Percentiles rank a stretch among this genome's conserved stretches.
phyloP scores from a whole-genome alignment of 2,329 filamentous ascomycete genomes.

The Diaporthe citrichinensis region DNA sequence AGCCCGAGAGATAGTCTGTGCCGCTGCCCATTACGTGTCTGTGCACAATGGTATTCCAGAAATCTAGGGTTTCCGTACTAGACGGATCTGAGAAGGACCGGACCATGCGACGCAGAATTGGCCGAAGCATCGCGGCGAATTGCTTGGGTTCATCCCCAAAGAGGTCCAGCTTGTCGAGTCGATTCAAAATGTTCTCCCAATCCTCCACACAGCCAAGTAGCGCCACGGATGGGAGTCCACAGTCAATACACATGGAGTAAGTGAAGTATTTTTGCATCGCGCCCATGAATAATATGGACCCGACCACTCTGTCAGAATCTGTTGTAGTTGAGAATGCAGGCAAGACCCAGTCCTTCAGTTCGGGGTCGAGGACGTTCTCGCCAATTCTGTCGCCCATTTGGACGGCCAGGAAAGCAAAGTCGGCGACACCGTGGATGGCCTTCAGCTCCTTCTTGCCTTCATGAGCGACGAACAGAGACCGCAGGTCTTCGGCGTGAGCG shows the following conservation, averaged over 20 bases:
- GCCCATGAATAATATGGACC: constrained; percentile 60
- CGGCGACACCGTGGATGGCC: constrained; percentile 41
- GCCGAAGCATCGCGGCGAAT: constrained; percentile 53
- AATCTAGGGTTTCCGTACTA: constrained; percentile 48
- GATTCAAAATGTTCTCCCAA: constrained; percentile 53
- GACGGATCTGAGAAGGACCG: constrained; percentile 51
- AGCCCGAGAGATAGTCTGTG: constrained; percentile 27
- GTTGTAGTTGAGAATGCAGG: constrained; percentile 61
- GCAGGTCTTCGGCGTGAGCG: constrained; percentile 58
- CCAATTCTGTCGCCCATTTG: constrained; percentile 54
- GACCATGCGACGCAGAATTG: constrained; percentile 57
- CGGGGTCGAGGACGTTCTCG: constrained; percentile 54
- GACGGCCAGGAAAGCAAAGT: constrained; percentile 51
- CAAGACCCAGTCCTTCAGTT: constrained; percentile 57
- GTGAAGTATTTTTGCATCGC: constrained; percentile 59
- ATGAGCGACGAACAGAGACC: constrained; percentile 57
- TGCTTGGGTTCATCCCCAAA: constrained; percentile 54
- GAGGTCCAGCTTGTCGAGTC: constrained; percentile 53
- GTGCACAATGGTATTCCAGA: constrained; percentile 51
- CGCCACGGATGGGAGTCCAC: constrained; percentile 64
- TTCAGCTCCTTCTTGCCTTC: constrained; percentile 51
- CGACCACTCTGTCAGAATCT: constrained; percentile 54
- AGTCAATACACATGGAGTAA: constrained; percentile 50
- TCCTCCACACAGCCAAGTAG: constrained; percentile 59
- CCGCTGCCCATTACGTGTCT: background rate